Percentiles rank a stretch among this genome's conserved stretches.
Evolutionary conservation across 345 rosid species (phyloP).

Genomic region (Populus davidiana): DNA sequence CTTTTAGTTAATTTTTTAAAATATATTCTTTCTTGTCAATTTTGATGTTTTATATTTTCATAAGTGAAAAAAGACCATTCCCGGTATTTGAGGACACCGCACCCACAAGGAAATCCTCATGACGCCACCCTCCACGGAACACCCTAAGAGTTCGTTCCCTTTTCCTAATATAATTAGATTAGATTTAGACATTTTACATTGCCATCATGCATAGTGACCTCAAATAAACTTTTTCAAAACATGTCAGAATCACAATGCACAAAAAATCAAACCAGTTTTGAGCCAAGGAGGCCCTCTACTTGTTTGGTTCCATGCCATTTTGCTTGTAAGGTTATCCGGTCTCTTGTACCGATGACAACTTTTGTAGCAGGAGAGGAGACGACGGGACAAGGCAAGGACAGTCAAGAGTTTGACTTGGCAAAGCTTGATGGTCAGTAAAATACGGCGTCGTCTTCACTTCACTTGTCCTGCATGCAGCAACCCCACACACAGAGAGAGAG

Average conservation of each 20-base stretch:
- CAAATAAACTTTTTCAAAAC: neutral
- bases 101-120: neutral
- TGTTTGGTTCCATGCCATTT: neutral
- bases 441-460: neutral
- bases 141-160: neutral
- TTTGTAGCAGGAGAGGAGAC: neutral
- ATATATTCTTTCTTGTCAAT: neutral
- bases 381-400: neutral
- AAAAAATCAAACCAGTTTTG: neutral
- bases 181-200: neutral
- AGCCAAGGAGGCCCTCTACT: neutral
- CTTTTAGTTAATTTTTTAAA: neutral
- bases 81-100: neutral
- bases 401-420: neutral
- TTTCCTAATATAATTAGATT: neutral
- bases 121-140: neutral
- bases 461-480: neutral
- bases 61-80: neutral
- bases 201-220: neutral
- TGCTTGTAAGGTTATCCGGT: neutral
- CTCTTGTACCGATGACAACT: neutral
- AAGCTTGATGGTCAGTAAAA: neutral
- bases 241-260: neutral
- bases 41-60: neutral
- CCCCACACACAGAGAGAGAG: neutral